phyloP scores from a whole-genome alignment of 108 stramenopile species.

The Cyclotella cryptica region DNA sequence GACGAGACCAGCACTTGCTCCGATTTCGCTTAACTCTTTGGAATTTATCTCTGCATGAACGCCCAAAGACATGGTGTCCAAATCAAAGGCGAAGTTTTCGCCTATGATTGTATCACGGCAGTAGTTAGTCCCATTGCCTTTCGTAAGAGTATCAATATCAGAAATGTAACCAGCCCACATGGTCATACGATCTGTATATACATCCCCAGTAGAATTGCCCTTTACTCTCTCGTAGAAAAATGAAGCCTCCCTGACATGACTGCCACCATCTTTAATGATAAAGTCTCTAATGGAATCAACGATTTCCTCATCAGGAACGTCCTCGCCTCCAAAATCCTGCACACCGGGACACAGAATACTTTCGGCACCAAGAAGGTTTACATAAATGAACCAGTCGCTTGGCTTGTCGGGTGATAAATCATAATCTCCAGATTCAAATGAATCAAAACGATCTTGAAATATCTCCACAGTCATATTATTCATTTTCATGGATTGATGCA shows the following conservation, averaged over 20 bases:
- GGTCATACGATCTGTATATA: conserved; percentile 33
- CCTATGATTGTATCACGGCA: conserved; percentile 28
- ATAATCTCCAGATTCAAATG: conserved; percentile 7
- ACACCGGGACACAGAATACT: conserved; percentile 38
- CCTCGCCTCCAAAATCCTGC: conserved; percentile 12
- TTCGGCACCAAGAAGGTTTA: conserved; percentile 13
- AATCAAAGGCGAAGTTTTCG: conserved; percentile 4
- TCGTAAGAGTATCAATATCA: conserved; percentile 11
- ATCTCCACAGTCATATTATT: conserved; percentile 21
- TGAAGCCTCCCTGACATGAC: conserved; percentile 17
- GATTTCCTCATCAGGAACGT: conserved; percentile 27
- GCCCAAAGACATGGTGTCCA: conserved; percentile 8
- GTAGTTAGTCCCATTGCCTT: conserved; percentile 20
- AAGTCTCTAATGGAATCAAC: conserved; percentile 3
- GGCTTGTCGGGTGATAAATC: neutral
- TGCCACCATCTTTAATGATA: conserved; percentile 15
- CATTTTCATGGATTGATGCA: conserved; percentile 42
- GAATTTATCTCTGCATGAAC: conserved; percentile 7
- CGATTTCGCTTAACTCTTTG: conserved; percentile 15
- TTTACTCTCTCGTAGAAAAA: conserved; percentile 29
- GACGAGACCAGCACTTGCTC: conserved; percentile 38
- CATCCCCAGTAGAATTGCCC: conserved; percentile 1
- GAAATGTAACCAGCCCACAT: conserved; percentile 19
- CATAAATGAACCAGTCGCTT: neutral
- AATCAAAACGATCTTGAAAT: conserved; percentile 14